These are phyloP conservation scores for Cucurbita pepo DNA, from an alignment of 306 rosid genomes.

Conservation along the genomic window DNA sequence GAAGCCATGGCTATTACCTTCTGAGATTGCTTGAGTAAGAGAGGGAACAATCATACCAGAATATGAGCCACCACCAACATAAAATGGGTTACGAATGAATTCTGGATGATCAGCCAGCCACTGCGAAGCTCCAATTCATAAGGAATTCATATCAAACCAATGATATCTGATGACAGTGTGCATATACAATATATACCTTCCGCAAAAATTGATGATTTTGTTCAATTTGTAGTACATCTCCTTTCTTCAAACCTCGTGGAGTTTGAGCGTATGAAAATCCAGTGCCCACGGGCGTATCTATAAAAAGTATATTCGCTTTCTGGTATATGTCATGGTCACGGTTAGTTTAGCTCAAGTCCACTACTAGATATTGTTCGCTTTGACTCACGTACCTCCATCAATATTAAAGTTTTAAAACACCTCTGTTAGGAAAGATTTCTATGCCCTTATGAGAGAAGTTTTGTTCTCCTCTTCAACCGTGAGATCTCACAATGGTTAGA, in stretches of 20 bases:
- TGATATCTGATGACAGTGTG: not conserved
- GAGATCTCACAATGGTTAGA: too few species aligned
- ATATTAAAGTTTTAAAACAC: too few species aligned
- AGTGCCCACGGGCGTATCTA: constrained; percentile 47
- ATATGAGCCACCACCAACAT: constrained; percentile 58
- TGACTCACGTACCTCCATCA: too few species aligned
- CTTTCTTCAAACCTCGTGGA: constrained; percentile 3
- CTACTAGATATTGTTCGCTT: too few species aligned
- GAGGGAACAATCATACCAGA: constrained; percentile 48
- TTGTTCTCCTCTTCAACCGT: too few species aligned
- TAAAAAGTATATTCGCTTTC: constrained; percentile 41
- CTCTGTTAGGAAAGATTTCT: too few species aligned
- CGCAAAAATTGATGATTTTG: constrained; percentile 36
- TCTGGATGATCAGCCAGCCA: constrained; percentile 57
- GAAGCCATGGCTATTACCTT: constrained; percentile 37
- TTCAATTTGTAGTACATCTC: constrained; percentile 24
- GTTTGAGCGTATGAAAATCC: constrained; percentile 51
- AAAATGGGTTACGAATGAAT: constrained; percentile 29
- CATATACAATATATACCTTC: constrained; percentile 16
- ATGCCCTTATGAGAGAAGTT: too few species aligned
- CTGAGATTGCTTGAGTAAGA: constrained; percentile 32
- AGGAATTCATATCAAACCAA: not conserved
- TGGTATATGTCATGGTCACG: not conserved
- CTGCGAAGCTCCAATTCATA: constrained; percentile 9
- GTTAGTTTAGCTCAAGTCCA: too few species aligned